Evolutionary conservation across 768 basidiomycete species (phyloP).

Genomic region (Rhizopogon roseolus): DNA sequence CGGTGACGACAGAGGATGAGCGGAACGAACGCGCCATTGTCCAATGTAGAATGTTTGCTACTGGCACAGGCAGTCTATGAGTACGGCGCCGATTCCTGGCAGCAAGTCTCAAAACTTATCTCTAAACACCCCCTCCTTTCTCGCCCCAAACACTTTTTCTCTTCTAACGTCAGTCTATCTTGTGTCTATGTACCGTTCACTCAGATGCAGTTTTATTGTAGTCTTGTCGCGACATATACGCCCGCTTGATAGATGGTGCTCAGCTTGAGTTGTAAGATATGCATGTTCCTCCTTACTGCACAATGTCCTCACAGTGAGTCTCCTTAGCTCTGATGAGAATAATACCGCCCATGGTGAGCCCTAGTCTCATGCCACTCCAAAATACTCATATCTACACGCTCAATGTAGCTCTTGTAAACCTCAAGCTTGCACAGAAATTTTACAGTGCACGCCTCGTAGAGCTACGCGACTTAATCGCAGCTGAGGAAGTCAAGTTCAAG

Average conservation of each 20-base stretch:
- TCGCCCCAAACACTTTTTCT: conserved; percentile 62
- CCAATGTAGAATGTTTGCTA: conserved; percentile 66
- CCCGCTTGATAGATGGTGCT: conserved; percentile 63
- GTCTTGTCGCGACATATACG: conserved; percentile 68
- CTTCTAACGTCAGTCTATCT: conserved; percentile 49
- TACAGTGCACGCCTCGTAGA: conserved; percentile 69
- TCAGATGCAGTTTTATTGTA: conserved; percentile 25
- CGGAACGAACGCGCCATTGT: conserved; percentile 11
- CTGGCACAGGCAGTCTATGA: conserved; percentile 87
- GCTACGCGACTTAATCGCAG: conserved; percentile 62
- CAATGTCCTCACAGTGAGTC: background rate
- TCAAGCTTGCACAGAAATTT: conserved; percentile 69
- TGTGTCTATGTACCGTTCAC: conserved; percentile 8
- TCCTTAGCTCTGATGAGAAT: conserved; percentile 43
- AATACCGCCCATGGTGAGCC: conserved; percentile 48
- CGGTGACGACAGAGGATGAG: background rate
- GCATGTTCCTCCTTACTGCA: background rate
- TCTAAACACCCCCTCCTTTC: conserved; percentile 65
- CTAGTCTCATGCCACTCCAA: background rate
- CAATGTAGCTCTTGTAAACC: conserved; percentile 53
- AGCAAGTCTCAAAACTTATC: conserved; percentile 58
- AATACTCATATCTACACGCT: conserved; percentile 3
- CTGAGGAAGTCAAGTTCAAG: conserved; percentile 80
- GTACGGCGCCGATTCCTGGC: conserved; percentile 68
- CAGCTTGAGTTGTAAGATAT: conserved; percentile 54